phyloP scores from a whole-genome alignment of 768 basidiomycete species.

The Lepiota subincarnata region DNA sequence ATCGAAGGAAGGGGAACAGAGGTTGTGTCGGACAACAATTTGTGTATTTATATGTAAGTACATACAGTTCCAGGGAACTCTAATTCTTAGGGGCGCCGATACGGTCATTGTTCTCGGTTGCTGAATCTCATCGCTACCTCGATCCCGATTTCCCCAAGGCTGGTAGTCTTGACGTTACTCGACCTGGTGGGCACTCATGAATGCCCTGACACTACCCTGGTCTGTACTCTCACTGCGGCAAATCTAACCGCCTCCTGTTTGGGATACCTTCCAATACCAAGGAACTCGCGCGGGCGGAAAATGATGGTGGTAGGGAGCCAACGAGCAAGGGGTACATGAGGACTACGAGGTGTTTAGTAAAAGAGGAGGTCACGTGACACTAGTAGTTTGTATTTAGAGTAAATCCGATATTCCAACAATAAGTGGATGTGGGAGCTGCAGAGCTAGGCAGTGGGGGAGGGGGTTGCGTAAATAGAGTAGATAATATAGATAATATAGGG shows the following conservation, averaged over 20 bases:
- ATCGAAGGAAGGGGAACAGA: slow-evolving; percentile 1
- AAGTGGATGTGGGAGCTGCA: no score
- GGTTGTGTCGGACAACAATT: neutral
- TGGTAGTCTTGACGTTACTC: neutral
- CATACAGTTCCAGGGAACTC: slow-evolving; percentile 7
- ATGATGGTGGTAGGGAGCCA: no score
- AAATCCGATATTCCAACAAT: no score
- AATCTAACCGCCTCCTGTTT: neutral
- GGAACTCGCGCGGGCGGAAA: no score
- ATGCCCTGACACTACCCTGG: neutral
- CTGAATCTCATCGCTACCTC: neutral
- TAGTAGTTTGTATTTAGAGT: no score
- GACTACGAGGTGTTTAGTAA: no score
- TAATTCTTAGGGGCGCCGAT: no score
- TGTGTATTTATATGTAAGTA: no score
- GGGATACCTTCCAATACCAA: no score
- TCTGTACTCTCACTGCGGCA: neutral
- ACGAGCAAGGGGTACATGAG: no score
- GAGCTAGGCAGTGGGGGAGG: no score
- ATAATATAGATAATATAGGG: neutral
- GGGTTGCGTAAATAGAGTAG: neutral
- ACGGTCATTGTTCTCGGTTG: neutral
- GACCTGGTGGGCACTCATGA: neutral
- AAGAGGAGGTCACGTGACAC: no score
- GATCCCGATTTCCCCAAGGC: neutral